A percentile compares a stretch with the other conserved stretches of the same genome.
Evolutionary conservation across 352 stramenopile species (phyloP).

Genomic region (Globisporangium recalcitrans): DNA sequence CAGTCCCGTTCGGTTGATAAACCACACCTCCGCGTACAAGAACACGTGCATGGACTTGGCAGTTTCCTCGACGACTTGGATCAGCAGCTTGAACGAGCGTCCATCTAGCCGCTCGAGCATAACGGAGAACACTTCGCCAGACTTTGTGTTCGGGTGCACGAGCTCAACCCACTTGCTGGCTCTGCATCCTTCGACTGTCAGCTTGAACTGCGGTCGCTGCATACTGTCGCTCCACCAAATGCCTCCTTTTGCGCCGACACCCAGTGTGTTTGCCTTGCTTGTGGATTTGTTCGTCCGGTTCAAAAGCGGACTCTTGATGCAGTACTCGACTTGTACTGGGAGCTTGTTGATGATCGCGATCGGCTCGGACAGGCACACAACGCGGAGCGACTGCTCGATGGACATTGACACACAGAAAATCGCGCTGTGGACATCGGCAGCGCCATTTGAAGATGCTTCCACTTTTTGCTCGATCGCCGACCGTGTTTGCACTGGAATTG

Average conservation of each 20-base stretch:
- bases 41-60: conserved; percentile 43
- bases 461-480: conserved; percentile 56
- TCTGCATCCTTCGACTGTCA: conserved; percentile 59
- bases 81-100: conserved; percentile 59
- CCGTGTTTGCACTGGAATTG: conserved; percentile 69
- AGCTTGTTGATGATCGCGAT: conserved; percentile 81
- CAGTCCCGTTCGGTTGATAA: conserved; percentile 77
- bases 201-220: conserved; percentile 62
- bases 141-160: conserved; percentile 34
- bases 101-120: conserved; percentile 56
- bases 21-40: conserved; percentile 67
- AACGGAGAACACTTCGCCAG: conserved; percentile 50
- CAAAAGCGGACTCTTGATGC: conserved; percentile 34
- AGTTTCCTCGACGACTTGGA: conserved; percentile 49
- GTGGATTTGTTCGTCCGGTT: conserved; percentile 27
- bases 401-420: conserved; percentile 66
- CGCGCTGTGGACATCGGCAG: conserved; percentile 24
- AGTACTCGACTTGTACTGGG: conserved; percentile 54
- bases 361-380: conserved; percentile 60
- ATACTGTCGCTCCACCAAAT: conserved; percentile 73
- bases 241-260: conserved; percentile 53
- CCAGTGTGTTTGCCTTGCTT: conserved; percentile 32
- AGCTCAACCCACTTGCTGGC: conserved; percentile 70
- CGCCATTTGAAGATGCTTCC: conserved; percentile 36
- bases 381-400: conserved; percentile 60